A percentile compares a stretch with the other conserved stretches of the same genome.
These are phyloP conservation scores for Ascochyta lentis DNA, from an alignment of 2,329 filamentous ascomycete genomes.

Conservation along the genomic window DNA sequence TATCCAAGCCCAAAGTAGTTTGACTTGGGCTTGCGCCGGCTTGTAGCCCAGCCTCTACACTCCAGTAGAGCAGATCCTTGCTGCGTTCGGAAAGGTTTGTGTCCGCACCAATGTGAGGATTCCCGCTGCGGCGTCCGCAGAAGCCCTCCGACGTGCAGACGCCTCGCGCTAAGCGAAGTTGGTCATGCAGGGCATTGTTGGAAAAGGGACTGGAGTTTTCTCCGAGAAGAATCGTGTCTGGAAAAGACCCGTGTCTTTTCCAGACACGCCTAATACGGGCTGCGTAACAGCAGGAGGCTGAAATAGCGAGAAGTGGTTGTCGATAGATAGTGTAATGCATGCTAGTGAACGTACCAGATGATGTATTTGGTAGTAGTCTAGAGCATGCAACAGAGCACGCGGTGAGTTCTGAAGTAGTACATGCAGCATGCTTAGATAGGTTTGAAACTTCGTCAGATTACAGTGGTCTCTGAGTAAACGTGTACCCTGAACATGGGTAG, in stretches of 20 bases:
- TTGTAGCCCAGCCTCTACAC: neutral
- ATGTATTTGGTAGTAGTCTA: neutral
- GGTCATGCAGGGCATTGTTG: neutral
- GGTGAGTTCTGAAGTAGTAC: neutral
- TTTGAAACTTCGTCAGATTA: neutral
- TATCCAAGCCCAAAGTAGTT: neutral
- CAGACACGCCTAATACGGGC: neutral
- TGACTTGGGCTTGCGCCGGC: neutral
- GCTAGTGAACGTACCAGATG: slow-evolving; percentile 6
- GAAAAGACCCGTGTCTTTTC: no score
- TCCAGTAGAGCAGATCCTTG: slow-evolving; percentile 1
- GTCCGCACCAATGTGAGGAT: slow-evolving; percentile 7
- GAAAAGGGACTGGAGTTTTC: neutral
- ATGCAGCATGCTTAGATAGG: neutral
- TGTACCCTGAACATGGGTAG: neutral
- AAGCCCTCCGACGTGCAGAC: neutral
- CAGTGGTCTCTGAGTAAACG: neutral
- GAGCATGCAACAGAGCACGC: neutral
- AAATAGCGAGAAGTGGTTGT: neutral
- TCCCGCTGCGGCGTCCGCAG: neutral
- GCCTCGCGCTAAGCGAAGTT: neutral
- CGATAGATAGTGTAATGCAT: slow-evolving; percentile 3
- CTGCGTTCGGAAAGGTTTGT: neutral
- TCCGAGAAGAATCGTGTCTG: neutral
- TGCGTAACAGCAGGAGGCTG: neutral